phyloP scores from a whole-genome alignment of 2,329 filamentous ascomycete species.

The Alternaria viburni region DNA sequence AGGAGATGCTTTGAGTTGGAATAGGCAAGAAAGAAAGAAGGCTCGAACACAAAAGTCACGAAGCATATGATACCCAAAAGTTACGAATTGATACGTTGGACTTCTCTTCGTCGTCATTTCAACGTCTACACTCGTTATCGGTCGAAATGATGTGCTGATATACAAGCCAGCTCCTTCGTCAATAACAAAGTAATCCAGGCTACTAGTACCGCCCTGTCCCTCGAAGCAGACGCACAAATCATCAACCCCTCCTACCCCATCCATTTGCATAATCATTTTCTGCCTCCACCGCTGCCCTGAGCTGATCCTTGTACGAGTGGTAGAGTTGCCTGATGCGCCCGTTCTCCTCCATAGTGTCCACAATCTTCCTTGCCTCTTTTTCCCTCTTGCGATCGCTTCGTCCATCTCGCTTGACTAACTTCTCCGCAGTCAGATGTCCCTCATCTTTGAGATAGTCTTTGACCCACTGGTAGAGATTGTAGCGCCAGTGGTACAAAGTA shows the following conservation, averaged over 20 bases:
- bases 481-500: constrained; percentile 76
- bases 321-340: constrained; percentile 69
- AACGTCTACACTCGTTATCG: neutral
- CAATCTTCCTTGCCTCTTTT: constrained; percentile 67
- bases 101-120: neutral
- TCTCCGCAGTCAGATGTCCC: constrained; percentile 63
- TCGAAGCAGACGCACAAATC: neutral
- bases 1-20: constrained; percentile 35
- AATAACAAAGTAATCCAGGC: neutral
- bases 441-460: constrained; percentile 65
- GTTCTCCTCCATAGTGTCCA: constrained; percentile 67
- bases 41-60: neutral
- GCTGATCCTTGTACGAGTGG: constrained; percentile 67
- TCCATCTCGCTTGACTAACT: constrained; percentile 66
- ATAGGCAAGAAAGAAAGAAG: neutral
- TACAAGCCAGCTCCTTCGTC: neutral
- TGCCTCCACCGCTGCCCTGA: constrained; percentile 48
- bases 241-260: constrained; percentile 4
- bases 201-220: neutral
- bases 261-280: constrained; percentile 23
- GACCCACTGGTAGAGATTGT: constrained; percentile 75
- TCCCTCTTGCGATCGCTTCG: constrained; percentile 66
- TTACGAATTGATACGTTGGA: constrained; percentile 6
- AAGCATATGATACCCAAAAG: constrained; percentile 14
- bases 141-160: neutral